phyloP scores from a whole-genome alignment of 495 filamentous ascomycete genomes.

The Thermothielavioides terrestris region DNA sequence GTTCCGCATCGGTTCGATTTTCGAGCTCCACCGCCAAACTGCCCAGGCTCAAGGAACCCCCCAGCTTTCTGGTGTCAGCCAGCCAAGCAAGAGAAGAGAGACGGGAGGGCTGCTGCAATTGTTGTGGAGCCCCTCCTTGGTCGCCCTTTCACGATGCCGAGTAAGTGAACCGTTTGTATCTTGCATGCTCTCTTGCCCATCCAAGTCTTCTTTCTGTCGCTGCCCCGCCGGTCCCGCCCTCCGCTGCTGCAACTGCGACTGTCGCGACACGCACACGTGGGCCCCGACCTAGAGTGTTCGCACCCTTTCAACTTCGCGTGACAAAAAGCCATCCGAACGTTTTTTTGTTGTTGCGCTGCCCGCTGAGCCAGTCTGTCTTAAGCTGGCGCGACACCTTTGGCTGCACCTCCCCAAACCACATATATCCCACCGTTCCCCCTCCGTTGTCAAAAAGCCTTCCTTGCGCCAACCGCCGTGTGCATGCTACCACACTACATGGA shows the following conservation, averaged over 20 bases:
- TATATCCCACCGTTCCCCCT: background rate
- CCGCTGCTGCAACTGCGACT: background rate
- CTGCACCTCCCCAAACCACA: background rate
- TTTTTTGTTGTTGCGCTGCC: background rate
- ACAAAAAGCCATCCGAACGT: background rate
- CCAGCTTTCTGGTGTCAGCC: conserved; percentile 10
- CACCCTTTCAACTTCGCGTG: background rate
- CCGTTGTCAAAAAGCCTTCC: background rate
- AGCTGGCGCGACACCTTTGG: background rate
- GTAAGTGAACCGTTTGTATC: conserved; percentile 16
- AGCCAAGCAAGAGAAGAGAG: background rate
- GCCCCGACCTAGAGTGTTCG: no score
- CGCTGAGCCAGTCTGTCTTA: background rate
- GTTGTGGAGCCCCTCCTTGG: conserved; percentile 11
- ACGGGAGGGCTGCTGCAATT: conserved; percentile 3
- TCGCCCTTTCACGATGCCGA: conserved; percentile 27
- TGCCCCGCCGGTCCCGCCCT: conserved; percentile 2
- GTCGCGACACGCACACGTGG: background rate
- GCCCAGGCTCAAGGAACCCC: conserved; percentile 3
- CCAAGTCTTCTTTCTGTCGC: conserved; percentile 15
- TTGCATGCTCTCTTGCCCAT: conserved; percentile 3
- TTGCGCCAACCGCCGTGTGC: background rate
- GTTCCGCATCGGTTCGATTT: no score
- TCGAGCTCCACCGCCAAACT: conserved; percentile 5
- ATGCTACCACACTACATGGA: background rate